Percentiles rank a stretch among this genome's conserved stretches.
These are phyloP conservation scores for Eremothecium sinecaudum DNA, from an alignment of 1,139 yeast species.

Conservation along the genomic window DNA sequence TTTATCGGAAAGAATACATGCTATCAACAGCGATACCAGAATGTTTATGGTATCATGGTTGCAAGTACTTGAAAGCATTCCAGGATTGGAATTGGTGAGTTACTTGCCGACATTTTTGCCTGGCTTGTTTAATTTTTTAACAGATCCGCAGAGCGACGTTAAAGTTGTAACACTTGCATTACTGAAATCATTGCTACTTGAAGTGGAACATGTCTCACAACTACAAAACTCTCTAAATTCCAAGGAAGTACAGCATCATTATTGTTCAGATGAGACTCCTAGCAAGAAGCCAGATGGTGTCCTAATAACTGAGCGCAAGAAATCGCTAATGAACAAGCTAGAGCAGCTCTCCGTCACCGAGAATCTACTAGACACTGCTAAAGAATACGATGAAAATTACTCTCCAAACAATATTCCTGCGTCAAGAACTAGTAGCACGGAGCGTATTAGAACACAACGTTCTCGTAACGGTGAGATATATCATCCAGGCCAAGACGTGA, in stretches of 20 bases:
- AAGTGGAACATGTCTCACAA: slow-evolving; percentile 64
- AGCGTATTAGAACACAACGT: slow-evolving; percentile 4
- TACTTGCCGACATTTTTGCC: slow-evolving; percentile 85
- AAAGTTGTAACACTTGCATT: slow-evolving; percentile 76
- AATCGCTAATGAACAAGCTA: slow-evolving; percentile 25
- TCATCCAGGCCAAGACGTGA: slow-evolving; percentile 79
- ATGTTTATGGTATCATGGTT: slow-evolving; percentile 91
- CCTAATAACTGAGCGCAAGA: slow-evolving; percentile 30
- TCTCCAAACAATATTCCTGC: slow-evolving; percentile 10
- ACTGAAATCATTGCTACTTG: slow-evolving; percentile 66
- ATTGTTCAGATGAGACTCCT: slow-evolving; percentile 11
- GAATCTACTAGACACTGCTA: slow-evolving; percentile 12
- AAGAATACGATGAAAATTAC: slow-evolving; percentile 7
- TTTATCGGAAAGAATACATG: slow-evolving; percentile 80
- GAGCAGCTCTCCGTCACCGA: slow-evolving; percentile 18
- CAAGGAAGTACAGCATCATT: slow-evolving; percentile 7
- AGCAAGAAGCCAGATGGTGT: slow-evolving; percentile 25
- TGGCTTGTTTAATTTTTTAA: slow-evolving; percentile 71
- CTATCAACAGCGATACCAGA: slow-evolving; percentile 85
- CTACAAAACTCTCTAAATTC: slow-evolving; percentile 36
- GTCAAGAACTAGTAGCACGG: slow-evolving; percentile 3
- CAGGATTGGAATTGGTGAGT: slow-evolving; percentile 78
- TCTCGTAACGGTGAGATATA: slow-evolving; percentile 46
- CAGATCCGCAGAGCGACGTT: slow-evolving; percentile 81
- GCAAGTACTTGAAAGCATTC: slow-evolving; percentile 80